Conservation (phyloP, 345 rosid genomes). For the Dimocarpus longan region DNA sequence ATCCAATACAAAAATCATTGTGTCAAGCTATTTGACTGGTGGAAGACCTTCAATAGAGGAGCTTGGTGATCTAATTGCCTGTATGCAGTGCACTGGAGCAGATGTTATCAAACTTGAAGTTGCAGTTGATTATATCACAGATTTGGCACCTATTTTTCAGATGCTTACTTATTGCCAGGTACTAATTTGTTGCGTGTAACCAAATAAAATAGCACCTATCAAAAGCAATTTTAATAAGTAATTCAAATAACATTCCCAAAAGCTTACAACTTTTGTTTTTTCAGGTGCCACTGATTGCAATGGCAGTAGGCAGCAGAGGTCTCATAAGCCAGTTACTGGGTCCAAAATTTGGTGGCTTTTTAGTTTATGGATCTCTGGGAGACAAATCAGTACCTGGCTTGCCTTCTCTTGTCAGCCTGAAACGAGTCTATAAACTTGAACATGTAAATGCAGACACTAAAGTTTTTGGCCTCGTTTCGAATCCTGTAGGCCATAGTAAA, state of each 20-base stretch:
- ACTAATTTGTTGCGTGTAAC: background rate
- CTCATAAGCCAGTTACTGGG: slow-evolving; percentile 37
- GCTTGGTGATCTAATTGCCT: slow-evolving; percentile 31
- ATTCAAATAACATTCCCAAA: no score
- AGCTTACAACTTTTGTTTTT: background rate
- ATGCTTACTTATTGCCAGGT: slow-evolving; percentile 37
- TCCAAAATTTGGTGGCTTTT: slow-evolving; percentile 38
- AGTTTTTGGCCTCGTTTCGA: slow-evolving; percentile 35
- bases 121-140: slow-evolving; percentile 31
- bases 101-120: slow-evolving; percentile 34
- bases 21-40: slow-evolving; percentile 34
- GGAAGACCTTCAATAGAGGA: slow-evolving; percentile 30
- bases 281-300: slow-evolving; percentile 35
- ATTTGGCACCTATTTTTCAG: slow-evolving; percentile 31
- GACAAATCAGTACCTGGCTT: slow-evolving; percentile 30
- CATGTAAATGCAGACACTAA: slow-evolving; percentile 29
- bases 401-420: slow-evolving; percentile 33
- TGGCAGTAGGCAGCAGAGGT: slow-evolving; percentile 40
- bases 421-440: slow-evolving; percentile 32
- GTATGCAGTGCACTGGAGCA: slow-evolving; percentile 38
- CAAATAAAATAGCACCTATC: no score
- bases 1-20: slow-evolving; percentile 34
- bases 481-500: slow-evolving; percentile 42
- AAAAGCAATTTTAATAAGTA: background rate
- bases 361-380: slow-evolving; percentile 34